Evolutionary conservation across 2,329 filamentous ascomycete genomes (phyloP), one percentile per base, ranked within the genome.

Genomic region (Lachnellula occidentalis): DNA sequence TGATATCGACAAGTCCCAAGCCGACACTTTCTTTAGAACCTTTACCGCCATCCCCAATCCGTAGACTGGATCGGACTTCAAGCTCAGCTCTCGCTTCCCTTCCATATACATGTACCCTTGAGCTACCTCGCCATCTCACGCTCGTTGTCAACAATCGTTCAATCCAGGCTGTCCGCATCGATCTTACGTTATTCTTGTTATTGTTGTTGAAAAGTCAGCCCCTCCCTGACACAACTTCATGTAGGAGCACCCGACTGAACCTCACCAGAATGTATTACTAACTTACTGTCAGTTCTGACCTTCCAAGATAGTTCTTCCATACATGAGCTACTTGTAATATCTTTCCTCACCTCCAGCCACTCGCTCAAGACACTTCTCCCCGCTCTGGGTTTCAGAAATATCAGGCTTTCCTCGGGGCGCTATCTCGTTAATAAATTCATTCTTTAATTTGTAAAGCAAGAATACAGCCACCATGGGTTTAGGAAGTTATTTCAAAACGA

Each of bases 401-500:
- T 43, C 48, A 19, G 53, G 45, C 41, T 24, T 49, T 46, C 12
- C 9, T 34, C 31, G 37, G 47, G 45, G 53, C 27, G 53, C 55
- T 58, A 56, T 58, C 56, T 58, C 51, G 51, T 53, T 41, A 43
- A 49, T 39, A 12, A 52, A 51, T 36, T 34, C 8, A 52, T 34
- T 55, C 43, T 48, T 48, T 58, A 48, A 57, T 53, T 11, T 21
- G 21, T 46, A 53, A 49, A 58, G 51, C 47, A 59, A 61, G 22
- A 58, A 62, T 12, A 63, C 51, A 57, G 55, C 36, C 65, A 70
- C 54, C 43, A 87, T 87, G 84, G 83, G 82, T 56, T 65, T 87
- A 57, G 76, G 74, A 48, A 79, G 70, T 66, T 87, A 86, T 64
- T 85, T 87, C 75, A 84, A 81, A 72, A 73, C 78, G 45, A 74